These are phyloP conservation scores for Myxozyma neotropica DNA, from an alignment of 805 yeast genomes.

Conservation along the genomic window DNA sequence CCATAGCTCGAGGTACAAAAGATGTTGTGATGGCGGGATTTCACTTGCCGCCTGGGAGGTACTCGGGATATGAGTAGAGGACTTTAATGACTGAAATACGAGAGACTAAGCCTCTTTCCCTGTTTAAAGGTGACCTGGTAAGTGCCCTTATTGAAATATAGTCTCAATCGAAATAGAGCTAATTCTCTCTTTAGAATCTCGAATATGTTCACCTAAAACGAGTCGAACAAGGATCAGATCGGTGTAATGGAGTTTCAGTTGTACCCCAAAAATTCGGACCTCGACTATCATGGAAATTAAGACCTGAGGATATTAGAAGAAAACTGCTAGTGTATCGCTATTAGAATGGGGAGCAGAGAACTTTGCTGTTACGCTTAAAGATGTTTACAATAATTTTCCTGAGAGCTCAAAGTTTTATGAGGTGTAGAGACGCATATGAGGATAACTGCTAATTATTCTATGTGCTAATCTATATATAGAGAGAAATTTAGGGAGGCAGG, in stretches of 20 bases:
- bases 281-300: slow-evolving; percentile 1
- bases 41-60: slow-evolving; percentile 5
- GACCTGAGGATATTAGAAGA: slow-evolving; percentile 3
- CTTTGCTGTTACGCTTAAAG: neutral
- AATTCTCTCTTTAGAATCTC: neutral
- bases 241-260: neutral
- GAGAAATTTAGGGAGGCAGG: no score
- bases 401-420: slow-evolving; percentile 9
- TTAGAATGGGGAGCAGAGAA: slow-evolving; percentile 11
- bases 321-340: neutral
- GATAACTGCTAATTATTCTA: no score
- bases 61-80: slow-evolving; percentile 11
- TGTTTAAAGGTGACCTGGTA: neutral
- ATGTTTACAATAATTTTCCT: slow-evolving; percentile 4
- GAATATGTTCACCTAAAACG: slow-evolving; percentile 11
- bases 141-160: neutral
- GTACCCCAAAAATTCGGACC: slow-evolving; percentile 10
- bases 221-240: slow-evolving; percentile 7
- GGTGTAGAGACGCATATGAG: no score
- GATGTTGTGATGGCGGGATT: slow-evolving; percentile 3
- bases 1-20: slow-evolving; percentile 3
- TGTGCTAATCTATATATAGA: no score
- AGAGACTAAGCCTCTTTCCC: slow-evolving; percentile 3
- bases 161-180: neutral
- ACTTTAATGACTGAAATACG: slow-evolving; percentile 8